Evolutionary conservation across 2,329 filamentous ascomycete species (phyloP), one percentile per base, ranked within the genome.

Genomic region (Aureobasidium uvarum): DNA sequence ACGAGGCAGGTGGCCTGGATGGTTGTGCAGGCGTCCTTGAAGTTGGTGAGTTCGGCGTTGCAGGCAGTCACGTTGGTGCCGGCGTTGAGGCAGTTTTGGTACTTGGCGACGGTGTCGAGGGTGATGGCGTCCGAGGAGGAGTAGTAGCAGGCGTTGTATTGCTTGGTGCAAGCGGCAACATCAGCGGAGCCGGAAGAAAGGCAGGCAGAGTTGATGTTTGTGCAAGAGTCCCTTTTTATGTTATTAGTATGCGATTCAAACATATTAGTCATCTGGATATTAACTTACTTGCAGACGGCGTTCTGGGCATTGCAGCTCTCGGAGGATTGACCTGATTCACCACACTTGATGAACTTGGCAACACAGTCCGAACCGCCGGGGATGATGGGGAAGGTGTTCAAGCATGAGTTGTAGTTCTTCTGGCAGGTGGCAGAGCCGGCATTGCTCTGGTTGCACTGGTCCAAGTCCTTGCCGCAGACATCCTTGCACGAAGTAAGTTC

Each of bases 341-440:
- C 43, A 48, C 60, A 63, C 46, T 54, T 54, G 48, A 52, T 63
- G 60, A 20, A 63, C 39, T 63, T 63, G 48, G 46, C 38, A 45
- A 63, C 60, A 54, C 60, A 63, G 48, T 63, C 60, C 1, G 58
- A 62, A 36, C 60, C 60, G 25, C 60, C 60, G n/a, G 46, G 46
- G 25, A 63, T 43, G 38, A 54, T 45, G 38, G 60, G 60, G 60
- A 63, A 63, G n/a, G 60, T 63, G 60, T 63, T 63, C 48, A 63
- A 23, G 48, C 60, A 63, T 11, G 46, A 43, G 36, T 52, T 63
- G 60, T 63, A 63, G 38, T 33, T 63, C 45, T 50, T 52, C 39
- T 63, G 60, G 60, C 60, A 63, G 38, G 23, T n/a, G 18, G 16
- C 46, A 6, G 60, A 63, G 2, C 33, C 46, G 25, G 46, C 33